phyloP scores from a whole-genome alignment of 345 rosid genomes.

The Ricinus communis region DNA sequence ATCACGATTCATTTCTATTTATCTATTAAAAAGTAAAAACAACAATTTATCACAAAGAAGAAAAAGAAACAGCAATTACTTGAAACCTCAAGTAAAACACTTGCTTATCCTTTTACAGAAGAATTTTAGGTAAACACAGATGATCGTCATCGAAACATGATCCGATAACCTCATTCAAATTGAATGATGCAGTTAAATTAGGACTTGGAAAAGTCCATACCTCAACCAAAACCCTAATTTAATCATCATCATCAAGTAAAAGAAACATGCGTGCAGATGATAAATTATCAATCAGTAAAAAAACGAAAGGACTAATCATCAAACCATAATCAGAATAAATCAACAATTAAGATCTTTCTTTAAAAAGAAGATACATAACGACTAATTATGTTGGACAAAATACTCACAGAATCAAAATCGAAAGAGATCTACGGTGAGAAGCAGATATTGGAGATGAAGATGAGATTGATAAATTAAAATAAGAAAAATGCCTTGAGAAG shows the following conservation, averaged over 20 bases:
- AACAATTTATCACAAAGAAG: background rate
- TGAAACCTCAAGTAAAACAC: background rate
- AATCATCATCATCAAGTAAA: too few species aligned
- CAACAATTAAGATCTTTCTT: slow-evolving; percentile 6
- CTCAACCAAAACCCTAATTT: background rate
- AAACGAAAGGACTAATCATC: background rate
- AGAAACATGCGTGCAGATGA: background rate
- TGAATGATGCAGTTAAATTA: too few species aligned
- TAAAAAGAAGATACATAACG: background rate
- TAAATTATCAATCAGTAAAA: background rate
- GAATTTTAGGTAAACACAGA: background rate
- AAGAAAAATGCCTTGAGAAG: slow-evolving; percentile 14
- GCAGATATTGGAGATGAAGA: slow-evolving; percentile 5
- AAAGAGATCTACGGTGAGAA: slow-evolving; percentile 29
- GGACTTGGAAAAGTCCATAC: too few species aligned
- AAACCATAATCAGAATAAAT: background rate
- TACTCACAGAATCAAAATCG: slow-evolving; percentile 19
- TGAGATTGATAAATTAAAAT: slow-evolving; percentile 8
- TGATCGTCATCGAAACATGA: background rate
- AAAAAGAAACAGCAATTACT: background rate
- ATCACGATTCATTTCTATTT: background rate
- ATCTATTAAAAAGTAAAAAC: background rate
- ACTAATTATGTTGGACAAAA: background rate
- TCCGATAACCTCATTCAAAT: too few species aligned
- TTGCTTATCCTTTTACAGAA: background rate